These are phyloP conservation scores for Pistacia vera DNA, from an alignment of 345 rosid species.

Conservation along the genomic window DNA sequence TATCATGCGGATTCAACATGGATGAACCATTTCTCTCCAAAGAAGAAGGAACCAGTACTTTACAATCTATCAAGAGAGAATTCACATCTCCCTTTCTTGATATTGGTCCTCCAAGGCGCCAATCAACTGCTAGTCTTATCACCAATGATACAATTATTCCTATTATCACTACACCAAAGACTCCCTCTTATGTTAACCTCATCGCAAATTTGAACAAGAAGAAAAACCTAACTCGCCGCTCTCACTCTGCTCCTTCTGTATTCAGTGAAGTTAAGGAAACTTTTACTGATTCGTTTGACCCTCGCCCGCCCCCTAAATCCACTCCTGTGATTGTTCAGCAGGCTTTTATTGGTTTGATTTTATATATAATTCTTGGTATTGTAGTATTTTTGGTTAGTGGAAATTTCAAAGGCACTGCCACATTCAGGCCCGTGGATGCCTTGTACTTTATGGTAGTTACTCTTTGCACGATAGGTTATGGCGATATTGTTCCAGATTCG, in stretches of 20 bases:
- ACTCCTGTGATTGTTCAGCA: conserved; percentile 53
- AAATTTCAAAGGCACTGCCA: conserved; percentile 43
- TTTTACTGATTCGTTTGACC: conserved; percentile 27
- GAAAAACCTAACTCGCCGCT: conserved; percentile 39
- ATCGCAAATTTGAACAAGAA: conserved; percentile 45
- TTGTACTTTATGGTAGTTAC: conserved; percentile 69
- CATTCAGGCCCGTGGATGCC: conserved; percentile 56
- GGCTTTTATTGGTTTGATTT: conserved; percentile 48
- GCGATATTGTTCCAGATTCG: conserved; percentile 65
- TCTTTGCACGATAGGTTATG: conserved; percentile 70
- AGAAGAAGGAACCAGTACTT: conserved; percentile 25
- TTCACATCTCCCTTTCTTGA: conserved; percentile 33
- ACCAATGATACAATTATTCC: conserved; percentile 39
- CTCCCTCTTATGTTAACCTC: conserved; percentile 44
- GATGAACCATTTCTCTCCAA: conserved; percentile 43
- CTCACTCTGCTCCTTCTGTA: conserved; percentile 63
- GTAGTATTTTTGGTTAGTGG: conserved; percentile 32
- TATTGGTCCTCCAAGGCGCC: conserved; percentile 34
- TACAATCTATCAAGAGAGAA: conserved; percentile 26
- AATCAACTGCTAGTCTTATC: conserved; percentile 38
- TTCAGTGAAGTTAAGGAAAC: conserved; percentile 40
- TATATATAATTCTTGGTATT: conserved; percentile 46
- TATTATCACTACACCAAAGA: conserved; percentile 32
- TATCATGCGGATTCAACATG: conserved; percentile 28
- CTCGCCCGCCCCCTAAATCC: conserved; percentile 21